Evolutionary conservation across 106 monocot genomes (phyloP).

Genomic region (Amphibolis antarctica): DNA sequence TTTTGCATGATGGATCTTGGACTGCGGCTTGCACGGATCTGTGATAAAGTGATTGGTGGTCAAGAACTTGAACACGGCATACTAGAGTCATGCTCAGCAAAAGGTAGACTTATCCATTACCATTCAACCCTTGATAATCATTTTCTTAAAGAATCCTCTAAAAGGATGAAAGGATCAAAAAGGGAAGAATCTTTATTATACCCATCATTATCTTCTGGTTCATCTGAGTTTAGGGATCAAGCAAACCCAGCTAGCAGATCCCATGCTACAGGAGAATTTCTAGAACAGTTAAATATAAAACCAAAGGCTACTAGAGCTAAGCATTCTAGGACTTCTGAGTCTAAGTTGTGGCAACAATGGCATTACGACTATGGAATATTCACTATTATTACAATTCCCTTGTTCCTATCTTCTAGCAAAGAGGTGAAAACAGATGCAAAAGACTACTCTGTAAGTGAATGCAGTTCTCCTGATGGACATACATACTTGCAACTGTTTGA

Average conservation of each 20-base stretch:
- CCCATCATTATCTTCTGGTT: constrained; percentile 1
- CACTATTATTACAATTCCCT: constrained; percentile 74
- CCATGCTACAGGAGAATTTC: neutral
- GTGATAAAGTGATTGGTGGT: constrained; percentile 53
- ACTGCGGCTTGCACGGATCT: constrained; percentile 51
- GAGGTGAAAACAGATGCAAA: neutral
- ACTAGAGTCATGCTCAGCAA: constrained; percentile 50
- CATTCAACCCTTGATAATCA: constrained; percentile 49
- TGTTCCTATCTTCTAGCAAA: constrained; percentile 32
- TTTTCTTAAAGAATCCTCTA: constrained; percentile 33
- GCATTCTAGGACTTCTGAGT: constrained; percentile 9
- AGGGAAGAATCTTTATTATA: constrained; percentile 3
- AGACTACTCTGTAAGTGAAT: constrained; percentile 7
- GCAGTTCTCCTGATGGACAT: constrained; percentile 33
- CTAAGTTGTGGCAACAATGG: constrained; percentile 89
- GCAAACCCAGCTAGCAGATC: neutral
- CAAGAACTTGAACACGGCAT: constrained; percentile 51
- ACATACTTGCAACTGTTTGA: constrained; percentile 74
- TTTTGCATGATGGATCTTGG: constrained; percentile 85
- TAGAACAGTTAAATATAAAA: constrained; percentile 3
- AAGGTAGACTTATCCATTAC: constrained; percentile 90
- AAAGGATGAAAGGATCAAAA: constrained; percentile 18
- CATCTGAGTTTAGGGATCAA: neutral
- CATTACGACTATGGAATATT: constrained; percentile 97
- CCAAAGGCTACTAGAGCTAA: neutral